phyloP scores from a whole-genome alignment of 352 stramenopile species.

The Globisporangium nunn region DNA sequence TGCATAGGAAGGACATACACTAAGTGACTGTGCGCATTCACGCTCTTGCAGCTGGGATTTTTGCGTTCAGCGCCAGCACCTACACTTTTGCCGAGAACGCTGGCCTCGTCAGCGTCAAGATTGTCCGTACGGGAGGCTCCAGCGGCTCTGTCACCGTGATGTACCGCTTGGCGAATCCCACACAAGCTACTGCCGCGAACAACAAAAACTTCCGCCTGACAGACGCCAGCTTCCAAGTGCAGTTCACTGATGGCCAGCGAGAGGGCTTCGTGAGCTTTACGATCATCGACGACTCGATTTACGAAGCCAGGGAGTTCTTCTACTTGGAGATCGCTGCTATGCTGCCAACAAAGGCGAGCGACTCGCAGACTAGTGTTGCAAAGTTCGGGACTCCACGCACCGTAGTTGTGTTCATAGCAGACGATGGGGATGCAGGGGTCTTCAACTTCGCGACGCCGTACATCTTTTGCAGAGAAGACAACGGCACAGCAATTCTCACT shows the following conservation, averaged over 20 bases:
- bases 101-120: conserved; percentile 35
- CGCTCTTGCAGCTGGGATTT: conserved; percentile 33
- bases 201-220: conserved; percentile 56
- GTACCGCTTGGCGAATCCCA: conserved; percentile 40
- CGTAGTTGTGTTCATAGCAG: conserved; percentile 38
- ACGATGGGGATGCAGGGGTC: conserved; percentile 52
- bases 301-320: conserved; percentile 62
- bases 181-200: conserved; percentile 41
- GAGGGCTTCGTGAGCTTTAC: conserved; percentile 36
- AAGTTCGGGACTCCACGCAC: conserved; percentile 26
- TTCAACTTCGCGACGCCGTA: conserved; percentile 52
- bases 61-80: conserved; percentile 41
- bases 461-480: conserved; percentile 65
- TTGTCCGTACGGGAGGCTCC: conserved; percentile 33
- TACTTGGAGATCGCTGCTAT: conserved; percentile 42
- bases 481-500: conserved; percentile 42
- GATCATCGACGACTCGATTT: conserved; percentile 53
- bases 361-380: conserved; percentile 23
- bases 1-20: neutral
- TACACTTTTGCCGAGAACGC: conserved; percentile 48
- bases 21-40: neutral
- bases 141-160: conserved; percentile 29
- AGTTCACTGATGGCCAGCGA: conserved; percentile 40
- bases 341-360: conserved; percentile 22
- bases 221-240: conserved; percentile 29